A percentile compares a stretch with the other conserved stretches of the same genome.
Conservation (phyloP, 768 basidiomycete genomes). For the Mycena epipterygia region DNA sequence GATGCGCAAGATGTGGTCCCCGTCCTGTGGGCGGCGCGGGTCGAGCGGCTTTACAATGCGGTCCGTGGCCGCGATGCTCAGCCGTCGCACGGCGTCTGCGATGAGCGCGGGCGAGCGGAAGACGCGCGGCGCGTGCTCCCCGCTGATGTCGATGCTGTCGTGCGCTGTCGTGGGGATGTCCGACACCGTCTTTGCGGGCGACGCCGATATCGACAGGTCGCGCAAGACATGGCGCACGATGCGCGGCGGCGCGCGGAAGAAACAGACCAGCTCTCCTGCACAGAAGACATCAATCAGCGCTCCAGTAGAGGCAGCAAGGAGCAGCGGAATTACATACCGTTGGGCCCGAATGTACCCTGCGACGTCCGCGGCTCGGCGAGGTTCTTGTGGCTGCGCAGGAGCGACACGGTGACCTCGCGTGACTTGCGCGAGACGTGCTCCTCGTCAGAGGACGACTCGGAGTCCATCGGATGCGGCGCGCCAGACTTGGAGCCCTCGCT, state of each 20-base stretch:
- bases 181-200: slow-evolving; percentile 53
- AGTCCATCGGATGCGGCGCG: slow-evolving; percentile 56
- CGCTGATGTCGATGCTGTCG: slow-evolving; percentile 38
- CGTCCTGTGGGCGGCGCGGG: slow-evolving; percentile 60
- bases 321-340: slow-evolving; percentile 66
- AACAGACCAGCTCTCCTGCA: slow-evolving; percentile 87
- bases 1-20: slow-evolving; percentile 74
- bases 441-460: slow-evolving; percentile 77
- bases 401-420: slow-evolving; percentile 65
- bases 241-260: slow-evolving; percentile 84
- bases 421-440: slow-evolving; percentile 51
- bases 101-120: slow-evolving; percentile 78
- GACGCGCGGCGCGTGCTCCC: slow-evolving; percentile 41
- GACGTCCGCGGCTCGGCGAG: slow-evolving; percentile 88
- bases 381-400: slow-evolving; percentile 79
- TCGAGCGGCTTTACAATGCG: slow-evolving; percentile 55
- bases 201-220: slow-evolving; percentile 55
- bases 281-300: slow-evolving; percentile 14
- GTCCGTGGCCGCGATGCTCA: slow-evolving; percentile 74
- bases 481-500: slow-evolving; percentile 68
- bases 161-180: slow-evolving; percentile 33
- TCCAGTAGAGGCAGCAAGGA: neutral
- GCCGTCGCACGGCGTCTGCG: slow-evolving; percentile 79
- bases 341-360: slow-evolving; percentile 90
- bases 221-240: slow-evolving; percentile 72